A percentile compares a stretch with the other conserved stretches of the same genome.
These are phyloP conservation scores for Neurospora crassa DNA, from an alignment of 2,329 filamentous ascomycete genomes.

Conservation along the genomic window DNA sequence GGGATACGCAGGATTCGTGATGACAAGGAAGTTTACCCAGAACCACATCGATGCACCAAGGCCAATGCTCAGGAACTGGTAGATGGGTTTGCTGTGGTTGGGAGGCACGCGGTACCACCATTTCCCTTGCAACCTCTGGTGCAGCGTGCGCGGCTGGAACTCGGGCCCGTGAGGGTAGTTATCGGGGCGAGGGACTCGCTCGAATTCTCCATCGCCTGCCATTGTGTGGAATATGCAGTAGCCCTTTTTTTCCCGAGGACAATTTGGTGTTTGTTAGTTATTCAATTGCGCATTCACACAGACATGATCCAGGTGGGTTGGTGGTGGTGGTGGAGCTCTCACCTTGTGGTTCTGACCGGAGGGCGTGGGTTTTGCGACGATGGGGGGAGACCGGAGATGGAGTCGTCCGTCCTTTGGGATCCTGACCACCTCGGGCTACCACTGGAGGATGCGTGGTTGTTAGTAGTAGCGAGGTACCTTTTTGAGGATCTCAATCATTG, in stretches of 20 bases:
- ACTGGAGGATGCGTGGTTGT: neutral
- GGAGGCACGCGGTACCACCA: neutral
- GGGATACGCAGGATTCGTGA: neutral
- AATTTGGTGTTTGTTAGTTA: neutral
- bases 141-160: neutral
- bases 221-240: neutral
- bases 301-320: neutral
- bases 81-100: slow-evolving; percentile 37
- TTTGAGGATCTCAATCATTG: neutral
- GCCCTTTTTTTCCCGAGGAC: too few species aligned
- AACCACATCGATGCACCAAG: slow-evolving; percentile 98
- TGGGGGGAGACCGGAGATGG: neutral
- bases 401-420: neutral
- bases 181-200: neutral
- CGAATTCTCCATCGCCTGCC: neutral
- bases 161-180: neutral
- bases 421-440: neutral
- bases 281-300: neutral
- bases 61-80: slow-evolving; percentile 77
- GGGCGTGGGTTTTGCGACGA: neutral
- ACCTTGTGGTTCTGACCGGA: neutral
- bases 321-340: neutral
- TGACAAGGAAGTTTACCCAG: slow-evolving; percentile 58
- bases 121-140: neutral
- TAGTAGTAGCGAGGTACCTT: neutral